Evolutionary conservation across 2,329 filamentous ascomycete species (phyloP), one percentile per base, ranked within the genome.

Genomic region (Penicillium nordicum): DNA sequence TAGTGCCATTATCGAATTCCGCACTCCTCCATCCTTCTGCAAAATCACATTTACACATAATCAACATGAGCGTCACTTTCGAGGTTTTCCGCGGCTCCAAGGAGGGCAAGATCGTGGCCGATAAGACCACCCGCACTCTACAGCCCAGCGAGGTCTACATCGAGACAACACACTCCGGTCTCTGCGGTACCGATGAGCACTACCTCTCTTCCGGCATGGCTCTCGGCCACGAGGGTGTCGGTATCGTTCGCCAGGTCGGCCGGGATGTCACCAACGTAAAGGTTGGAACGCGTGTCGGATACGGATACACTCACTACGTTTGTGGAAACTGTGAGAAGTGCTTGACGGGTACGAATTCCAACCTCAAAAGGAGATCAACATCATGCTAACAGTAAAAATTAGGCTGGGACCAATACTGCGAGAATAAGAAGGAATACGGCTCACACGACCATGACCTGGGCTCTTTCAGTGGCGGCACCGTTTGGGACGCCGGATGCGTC

Each of bases 201-300:
- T 67, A 30, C 45, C 40, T 68, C 44, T 57, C 60, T 21, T 58
- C 64, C 14, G 60, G 61, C 18, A 46, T 64, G 32, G 70, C 54
- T 3, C 75, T 84, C 29, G 82, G 82, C 44, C 82, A 84, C 69
- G 82, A 84, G 64, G 82, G 82, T 55, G 77, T 79, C 32, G 82
- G 82, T 47, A 63, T 81, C 8, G 74, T 84, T 50, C 75, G 80
- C 55, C 72, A 74, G 25, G 58, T 78, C 29, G 82, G 82, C 7
- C 77, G 78, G 12, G 68, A 67, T 21, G 78, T 78, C 59, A 74
- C 71, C 34, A 63, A 72, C 16, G 66, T 84, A 45, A 80, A 82
- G 69, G 76, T 77, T 48, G 74, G 74, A 23, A 70, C 74, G 10
- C 67, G 68, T 25, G 72, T 71, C 25, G 74, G 72, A 48, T 76